Base-by-base conservation (phyloP, 371 early-diverging fungal species). In the Rhizopus stolonifer region DNA sequence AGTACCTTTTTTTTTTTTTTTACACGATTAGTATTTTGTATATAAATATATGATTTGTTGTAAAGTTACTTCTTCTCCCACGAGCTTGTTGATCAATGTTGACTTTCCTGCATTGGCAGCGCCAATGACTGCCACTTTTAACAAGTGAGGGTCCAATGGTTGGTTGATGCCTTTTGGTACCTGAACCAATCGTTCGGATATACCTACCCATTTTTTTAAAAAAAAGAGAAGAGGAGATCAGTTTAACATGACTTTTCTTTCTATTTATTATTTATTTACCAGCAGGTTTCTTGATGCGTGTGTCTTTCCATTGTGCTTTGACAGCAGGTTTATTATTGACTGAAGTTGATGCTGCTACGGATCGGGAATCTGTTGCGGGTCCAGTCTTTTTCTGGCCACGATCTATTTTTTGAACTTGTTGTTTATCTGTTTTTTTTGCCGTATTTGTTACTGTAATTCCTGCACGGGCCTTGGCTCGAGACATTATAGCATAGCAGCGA, bases 91-190 rank as follows among this genome's bases (percentile, higher is more conserved):
- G 9, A 90, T 69, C 31, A 91, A 54, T 5, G 91, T 90, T 1
- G 91, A 91, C 54, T 91, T 91, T 19, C 91, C 91, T 3, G 86
- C 87, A 61, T 91, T 91, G 24, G 91, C 84, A 17, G 87, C 80
- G n/a, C 90, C 91, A 17, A 91, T 60, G 2, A 89, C 60, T 22
- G 84, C 86, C 22, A 87, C 74, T 55, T 83, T 83, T 11, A 80
- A 58, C 13, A 84, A 54, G 38, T 83, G 80, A 0, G 91, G 79
- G 42, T 86, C 67, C 4, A 43, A 59, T 13, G 91, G 91, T 60
- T 91, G 91, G 39, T 56, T 46, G 25, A 87, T 31, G 2, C 67
- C 48, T 22, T 57, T 50, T 15, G 58, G 25, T 0, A 76, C 70
- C 38, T 78, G 79, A 23, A 67, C 45, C n/a, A 78, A 26, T 22